Conservation (phyloP, 257 asterid genomes). For the Cordia subcordata region DNA sequence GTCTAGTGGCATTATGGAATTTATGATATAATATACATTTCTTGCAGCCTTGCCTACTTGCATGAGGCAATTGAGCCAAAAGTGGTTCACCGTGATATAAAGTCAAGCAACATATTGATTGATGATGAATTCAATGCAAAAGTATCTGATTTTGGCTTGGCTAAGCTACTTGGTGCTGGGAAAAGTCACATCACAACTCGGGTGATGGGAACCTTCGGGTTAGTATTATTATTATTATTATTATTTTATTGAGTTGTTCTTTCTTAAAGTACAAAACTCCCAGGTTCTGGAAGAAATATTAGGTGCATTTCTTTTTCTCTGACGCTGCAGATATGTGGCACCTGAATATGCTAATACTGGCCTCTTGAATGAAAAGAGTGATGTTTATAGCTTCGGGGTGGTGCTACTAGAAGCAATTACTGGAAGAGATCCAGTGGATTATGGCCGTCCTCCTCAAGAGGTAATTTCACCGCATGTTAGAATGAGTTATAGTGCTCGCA, state of each 20-base stretch:
- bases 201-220: slow-evolving; percentile 99
- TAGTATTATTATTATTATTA: too few species aligned
- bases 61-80: slow-evolving; percentile 97
- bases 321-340: slow-evolving; percentile 72
- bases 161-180: slow-evolving; percentile 93
- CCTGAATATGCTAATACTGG: slow-evolving; percentile 98
- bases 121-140: slow-evolving; percentile 85
- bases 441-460: slow-evolving; percentile 92
- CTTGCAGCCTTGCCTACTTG: slow-evolving; percentile 83
- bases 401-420: slow-evolving; percentile 85
- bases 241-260: slow-evolving; percentile 3
- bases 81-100: slow-evolving; percentile 93
- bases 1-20: slow-evolving; percentile 1
- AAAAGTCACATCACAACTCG: slow-evolving; percentile 92
- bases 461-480: slow-evolving; percentile 43
- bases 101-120: slow-evolving; percentile 88
- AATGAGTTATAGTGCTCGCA: too few species aligned
- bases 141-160: slow-evolving; percentile 94
- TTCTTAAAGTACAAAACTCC: background rate
- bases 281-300: too few species aligned
- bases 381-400: slow-evolving; percentile 91
- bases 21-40: slow-evolving; percentile 3
- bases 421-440: slow-evolving; percentile 97
- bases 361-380: slow-evolving; percentile 90
- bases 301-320: slow-evolving; percentile 7